phyloP scores from a whole-genome alignment of 257 asterid genomes.

The Solanum dulcamara region DNA sequence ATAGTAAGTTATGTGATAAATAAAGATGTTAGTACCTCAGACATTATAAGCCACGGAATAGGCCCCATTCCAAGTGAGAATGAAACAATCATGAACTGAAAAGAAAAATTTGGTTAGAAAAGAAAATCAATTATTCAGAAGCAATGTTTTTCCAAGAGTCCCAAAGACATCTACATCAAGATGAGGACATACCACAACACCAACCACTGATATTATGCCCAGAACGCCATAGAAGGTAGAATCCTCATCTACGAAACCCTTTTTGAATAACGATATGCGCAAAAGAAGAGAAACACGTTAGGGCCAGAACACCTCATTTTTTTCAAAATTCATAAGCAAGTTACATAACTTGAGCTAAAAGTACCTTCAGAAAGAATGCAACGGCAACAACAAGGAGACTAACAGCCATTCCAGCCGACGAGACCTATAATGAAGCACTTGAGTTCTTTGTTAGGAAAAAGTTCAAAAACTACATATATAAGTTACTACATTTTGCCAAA shows the following conservation, averaged over 20 bases:
- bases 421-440: slow-evolving; percentile 32
- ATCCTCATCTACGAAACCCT: slow-evolving; percentile 41
- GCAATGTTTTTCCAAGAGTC: neutral
- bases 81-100: slow-evolving; percentile 51
- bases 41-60: slow-evolving; percentile 94
- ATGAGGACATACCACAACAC: slow-evolving; percentile 34
- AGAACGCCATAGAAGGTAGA: slow-evolving; percentile 37
- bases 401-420: slow-evolving; percentile 74
- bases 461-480: neutral
- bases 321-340: neutral
- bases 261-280: neutral
- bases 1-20: neutral
- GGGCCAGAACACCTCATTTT: neutral
- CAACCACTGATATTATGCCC: slow-evolving; percentile 66
- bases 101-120: slow-evolving; percentile 4
- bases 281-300: neutral
- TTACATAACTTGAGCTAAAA: neutral
- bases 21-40: slow-evolving; percentile 49
- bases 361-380: slow-evolving; percentile 75
- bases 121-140: neutral
- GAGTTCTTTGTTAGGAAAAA: neutral
- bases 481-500: neutral
- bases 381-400: slow-evolving; percentile 70
- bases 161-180: neutral
- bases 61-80: slow-evolving; percentile 98